Evolutionary conservation across 2,329 filamentous ascomycete genomes (phyloP).

Genomic region (Aphanoascus verrucosus): DNA sequence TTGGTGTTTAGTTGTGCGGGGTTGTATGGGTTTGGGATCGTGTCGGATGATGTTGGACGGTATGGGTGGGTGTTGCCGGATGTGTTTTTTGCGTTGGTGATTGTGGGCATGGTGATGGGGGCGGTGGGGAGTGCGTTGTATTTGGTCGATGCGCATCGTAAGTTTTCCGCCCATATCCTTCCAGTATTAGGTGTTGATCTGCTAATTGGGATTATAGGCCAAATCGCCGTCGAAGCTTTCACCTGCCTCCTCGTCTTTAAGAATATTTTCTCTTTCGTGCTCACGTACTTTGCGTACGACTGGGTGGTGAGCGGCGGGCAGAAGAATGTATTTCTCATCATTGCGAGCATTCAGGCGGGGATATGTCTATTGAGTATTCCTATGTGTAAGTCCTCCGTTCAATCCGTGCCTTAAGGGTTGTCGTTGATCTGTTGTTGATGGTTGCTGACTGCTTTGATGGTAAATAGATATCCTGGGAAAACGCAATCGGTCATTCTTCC

Average conservation of each 20-base stretch:
- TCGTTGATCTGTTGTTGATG: background rate
- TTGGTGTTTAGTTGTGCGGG: conserved; percentile 66
- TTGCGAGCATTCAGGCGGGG: conserved; percentile 66
- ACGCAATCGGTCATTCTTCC: conserved; percentile 61
- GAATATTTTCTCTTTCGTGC: conserved; percentile 78
- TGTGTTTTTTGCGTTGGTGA: conserved; percentile 72
- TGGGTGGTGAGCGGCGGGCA: conserved; percentile 59
- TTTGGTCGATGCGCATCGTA: conserved; percentile 84
- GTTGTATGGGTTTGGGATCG: conserved; percentile 74
- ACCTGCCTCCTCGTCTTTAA: conserved; percentile 89
- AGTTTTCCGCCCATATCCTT: conserved; percentile 34
- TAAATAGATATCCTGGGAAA: conserved; percentile 66
- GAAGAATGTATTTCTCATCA: conserved; percentile 53
- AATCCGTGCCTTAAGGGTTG: too few species aligned
- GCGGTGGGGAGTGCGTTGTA: conserved; percentile 78
- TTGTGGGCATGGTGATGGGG: conserved; percentile 84
- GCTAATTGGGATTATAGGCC: conserved; percentile 39
- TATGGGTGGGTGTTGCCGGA: conserved; percentile 67
- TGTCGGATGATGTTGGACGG: conserved; percentile 47
- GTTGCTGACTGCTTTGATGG: background rate
- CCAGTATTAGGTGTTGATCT: too few species aligned
- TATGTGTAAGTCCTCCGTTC: conserved; percentile 55
- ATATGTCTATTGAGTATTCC: conserved; percentile 66
- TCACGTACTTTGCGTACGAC: conserved; percentile 74
- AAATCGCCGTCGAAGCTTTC: conserved; percentile 77